Base-by-base conservation (phyloP, 2,329 filamentous ascomycete species). In the Xenoacremonium recifei region DNA sequence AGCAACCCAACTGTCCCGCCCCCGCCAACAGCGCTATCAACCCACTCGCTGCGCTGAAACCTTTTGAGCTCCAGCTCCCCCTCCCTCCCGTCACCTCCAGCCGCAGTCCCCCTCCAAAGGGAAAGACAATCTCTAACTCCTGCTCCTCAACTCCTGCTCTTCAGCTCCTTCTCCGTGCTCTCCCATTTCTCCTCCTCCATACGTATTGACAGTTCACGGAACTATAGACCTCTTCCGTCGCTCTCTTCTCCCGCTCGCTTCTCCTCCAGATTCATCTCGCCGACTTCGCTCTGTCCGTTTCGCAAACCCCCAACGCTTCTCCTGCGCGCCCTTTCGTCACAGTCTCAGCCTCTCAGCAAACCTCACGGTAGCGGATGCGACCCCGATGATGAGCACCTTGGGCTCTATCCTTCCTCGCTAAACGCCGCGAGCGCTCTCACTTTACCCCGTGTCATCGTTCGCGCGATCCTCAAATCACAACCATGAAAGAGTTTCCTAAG, bases 401-500 rank as follows among this genome's bases (percentile, higher is more conserved):
- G 47, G 42, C 35, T 51, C 49, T 33, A 49, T 59, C 37, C 47
- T 57, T 51, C 62, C 64, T 61, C 60, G 60, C 57, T 63, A 45
- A 60, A 49, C 39, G 32, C 47, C 44, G 57, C 60, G 60, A 60
- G 59, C 48, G 48, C 49, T 50, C 37, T 42, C 51, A 39, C 41
- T 46, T 33, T 32, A 39, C 45, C 35, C 41, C 35, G 39, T 39
- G 35, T 32, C 31, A 19, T 16, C 17, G 11, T n/a, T 27, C 21
- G 39, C 33, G 21, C 39, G n/a, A 16, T 31, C 30, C 16, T 21
- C 11, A 34, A 33, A 47, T 20, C 33, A 21, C 47, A 59, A 72
- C 53, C 59, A 79, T 80, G 72, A 80, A 77, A 65, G 66, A 72
- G 50, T 67, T 77, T 45, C 74, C 75, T 36, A 82, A 79, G 60